phyloP scores from a whole-genome alignment of 331 rosid genomes.

The Rosa hybrid region DNA sequence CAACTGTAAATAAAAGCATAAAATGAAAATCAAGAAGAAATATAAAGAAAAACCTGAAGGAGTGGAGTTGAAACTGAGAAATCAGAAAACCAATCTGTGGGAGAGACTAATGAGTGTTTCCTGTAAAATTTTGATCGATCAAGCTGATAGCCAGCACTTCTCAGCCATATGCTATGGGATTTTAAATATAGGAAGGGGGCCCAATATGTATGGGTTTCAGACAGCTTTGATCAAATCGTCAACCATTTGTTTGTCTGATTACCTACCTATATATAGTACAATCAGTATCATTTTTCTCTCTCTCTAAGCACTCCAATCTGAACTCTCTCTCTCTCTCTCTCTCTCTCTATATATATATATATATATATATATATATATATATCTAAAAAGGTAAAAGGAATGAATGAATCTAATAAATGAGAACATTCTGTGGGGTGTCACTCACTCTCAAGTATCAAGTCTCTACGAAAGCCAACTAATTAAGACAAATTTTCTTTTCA shows the following conservation, averaged over 20 bases:
- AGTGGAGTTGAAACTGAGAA: not conserved
- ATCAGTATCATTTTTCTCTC: too few relatives aligned
- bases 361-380: too few relatives aligned
- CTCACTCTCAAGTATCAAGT: not conserved
- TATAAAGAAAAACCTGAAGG: not conserved
- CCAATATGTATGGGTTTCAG: not conserved
- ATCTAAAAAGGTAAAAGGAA: too few relatives aligned
- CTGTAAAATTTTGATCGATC: not conserved
- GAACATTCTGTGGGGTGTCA: not conserved
- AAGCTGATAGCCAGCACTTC: not conserved
- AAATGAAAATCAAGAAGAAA: not conserved
- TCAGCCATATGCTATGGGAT: not conserved
- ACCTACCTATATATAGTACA: not conserved
- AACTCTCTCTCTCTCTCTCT: not conserved
- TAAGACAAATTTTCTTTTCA: not conserved
- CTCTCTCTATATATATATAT: too few relatives aligned
- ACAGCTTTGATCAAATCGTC: not conserved
- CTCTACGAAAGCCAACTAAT: not conserved
- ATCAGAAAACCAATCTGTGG: not conserved
- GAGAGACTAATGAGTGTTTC: not conserved
- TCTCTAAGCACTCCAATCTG: not conserved
- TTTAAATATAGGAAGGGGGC: not conserved
- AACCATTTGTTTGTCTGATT: not conserved
- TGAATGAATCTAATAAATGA: not conserved
- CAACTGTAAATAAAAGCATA: not conserved